Evolutionary conservation across 2,329 filamentous ascomycete genomes (phyloP).

Genomic region (Sporothrix phasma): DNA sequence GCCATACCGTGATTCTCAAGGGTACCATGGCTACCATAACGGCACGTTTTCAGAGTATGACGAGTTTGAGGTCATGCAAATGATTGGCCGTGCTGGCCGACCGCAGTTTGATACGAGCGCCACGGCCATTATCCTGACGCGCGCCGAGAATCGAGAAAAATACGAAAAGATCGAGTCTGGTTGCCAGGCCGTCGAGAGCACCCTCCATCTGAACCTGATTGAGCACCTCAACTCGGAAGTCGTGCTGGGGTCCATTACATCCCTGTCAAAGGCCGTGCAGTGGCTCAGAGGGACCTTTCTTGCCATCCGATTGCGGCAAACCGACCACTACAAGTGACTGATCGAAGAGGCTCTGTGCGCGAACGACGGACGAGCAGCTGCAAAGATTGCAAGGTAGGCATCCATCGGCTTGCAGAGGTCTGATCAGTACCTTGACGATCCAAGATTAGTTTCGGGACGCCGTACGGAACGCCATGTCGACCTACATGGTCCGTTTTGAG

Average conservation of each 20-base stretch:
- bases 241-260: conserved; percentile 60
- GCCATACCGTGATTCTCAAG: conserved; percentile 75
- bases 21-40: conserved; percentile 60
- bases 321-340: conserved; percentile 57
- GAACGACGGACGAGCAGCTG: conserved; percentile 52
- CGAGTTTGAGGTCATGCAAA: conserved; percentile 81
- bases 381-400: conserved; percentile 62
- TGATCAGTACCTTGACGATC: conserved; percentile 37
- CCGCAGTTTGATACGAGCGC: conserved; percentile 74
- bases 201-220: conserved; percentile 66
- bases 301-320: conserved; percentile 60
- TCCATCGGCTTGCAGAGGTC: conserved; percentile 53
- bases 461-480: conserved; percentile 71
- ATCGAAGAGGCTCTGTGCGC: conserved; percentile 43
- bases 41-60: conserved; percentile 58
- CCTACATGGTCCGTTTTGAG: conserved; percentile 68
- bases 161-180: conserved; percentile 70
- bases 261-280: conserved; percentile 52
- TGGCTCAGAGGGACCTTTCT: conserved; percentile 76
- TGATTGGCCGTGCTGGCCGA: conserved; percentile 74
- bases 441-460: conserved; percentile 47
- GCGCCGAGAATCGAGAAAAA: conserved; percentile 48
- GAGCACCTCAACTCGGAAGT: conserved; percentile 82
- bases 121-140: conserved; percentile 70
- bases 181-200: conserved; percentile 65